Evolutionary conservation across 441 rosid species (phyloP).

Genomic region (Eutrema salsugineum): DNA sequence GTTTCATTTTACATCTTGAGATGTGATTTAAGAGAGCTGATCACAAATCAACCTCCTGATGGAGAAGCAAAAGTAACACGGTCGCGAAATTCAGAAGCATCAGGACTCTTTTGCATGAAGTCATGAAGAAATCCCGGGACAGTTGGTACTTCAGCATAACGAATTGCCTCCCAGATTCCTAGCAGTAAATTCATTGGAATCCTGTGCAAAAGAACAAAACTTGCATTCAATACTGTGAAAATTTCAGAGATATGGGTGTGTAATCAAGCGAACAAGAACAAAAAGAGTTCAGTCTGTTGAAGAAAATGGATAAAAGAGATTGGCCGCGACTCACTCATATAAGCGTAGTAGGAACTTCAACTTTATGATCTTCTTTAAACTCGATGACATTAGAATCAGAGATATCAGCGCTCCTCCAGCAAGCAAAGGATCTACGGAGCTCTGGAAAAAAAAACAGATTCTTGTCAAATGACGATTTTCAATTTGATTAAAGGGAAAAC

Average conservation of each 20-base stretch:
- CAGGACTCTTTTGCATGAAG: slow-evolving; percentile 33
- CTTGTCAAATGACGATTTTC: neutral
- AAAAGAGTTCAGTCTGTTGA: neutral
- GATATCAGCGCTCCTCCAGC: slow-evolving; percentile 56
- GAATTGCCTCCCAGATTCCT: slow-evolving; percentile 34
- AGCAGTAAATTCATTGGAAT: slow-evolving; percentile 38
- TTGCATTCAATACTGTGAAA: neutral
- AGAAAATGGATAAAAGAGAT: neutral
- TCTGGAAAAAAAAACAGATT: slow-evolving; percentile 42
- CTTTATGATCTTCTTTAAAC: slow-evolving; percentile 42
- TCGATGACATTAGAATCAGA: slow-evolving; percentile 43
- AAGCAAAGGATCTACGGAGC: slow-evolving; percentile 77
- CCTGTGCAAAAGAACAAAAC: slow-evolving; percentile 43
- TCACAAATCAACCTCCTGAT: slow-evolving; percentile 10
- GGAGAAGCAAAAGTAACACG: slow-evolving; percentile 40
- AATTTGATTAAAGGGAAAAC: neutral
- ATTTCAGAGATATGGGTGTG: neutral
- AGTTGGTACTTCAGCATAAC: slow-evolving; percentile 40
- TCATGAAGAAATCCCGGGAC: slow-evolving; percentile 37
- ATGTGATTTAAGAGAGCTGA: neutral
- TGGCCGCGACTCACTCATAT: slow-evolving; percentile 42
- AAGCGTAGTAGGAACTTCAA: slow-evolving; percentile 44
- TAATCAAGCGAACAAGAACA: neutral
- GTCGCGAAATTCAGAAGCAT: slow-evolving; percentile 28
- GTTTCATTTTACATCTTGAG: neutral